These are phyloP conservation scores for Monosporozyma aerobia DNA, from an alignment of 805 yeast species.

Conservation along the genomic window DNA sequence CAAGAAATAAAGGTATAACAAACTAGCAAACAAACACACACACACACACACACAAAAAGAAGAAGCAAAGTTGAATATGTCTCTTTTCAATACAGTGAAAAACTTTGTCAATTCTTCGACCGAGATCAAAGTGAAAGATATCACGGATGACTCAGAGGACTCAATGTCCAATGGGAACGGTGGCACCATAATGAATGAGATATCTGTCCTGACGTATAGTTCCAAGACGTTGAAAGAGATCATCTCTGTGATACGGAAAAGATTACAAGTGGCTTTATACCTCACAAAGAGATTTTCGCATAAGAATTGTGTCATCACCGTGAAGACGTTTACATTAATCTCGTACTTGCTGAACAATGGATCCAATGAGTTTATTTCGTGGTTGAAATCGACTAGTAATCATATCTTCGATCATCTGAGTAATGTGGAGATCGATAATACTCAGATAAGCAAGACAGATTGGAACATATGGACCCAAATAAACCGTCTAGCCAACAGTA, in stretches of 20 bases:
- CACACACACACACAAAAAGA: not conserved
- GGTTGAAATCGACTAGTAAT: constrained; percentile 33
- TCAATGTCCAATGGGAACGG: constrained; percentile 41
- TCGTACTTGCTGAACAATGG: constrained; percentile 47
- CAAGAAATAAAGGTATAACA: too few species aligned
- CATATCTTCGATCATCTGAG: constrained; percentile 26
- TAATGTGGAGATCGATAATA: constrained; percentile 25
- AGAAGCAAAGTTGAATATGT: constrained; percentile 10
- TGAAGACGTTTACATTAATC: constrained; percentile 46
- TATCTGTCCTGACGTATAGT: constrained; percentile 39
- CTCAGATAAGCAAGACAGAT: constrained; percentile 25
- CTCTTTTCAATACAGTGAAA: constrained; percentile 22
- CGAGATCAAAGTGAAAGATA: constrained; percentile 33
- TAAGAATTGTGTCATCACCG: constrained; percentile 32
- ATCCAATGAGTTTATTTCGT: constrained; percentile 39
- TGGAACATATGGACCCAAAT: constrained; percentile 34
- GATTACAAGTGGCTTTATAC: constrained; percentile 21
- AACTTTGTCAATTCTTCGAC: constrained; percentile 29
- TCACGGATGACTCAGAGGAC: constrained; percentile 40
- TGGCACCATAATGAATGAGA: constrained; percentile 44
- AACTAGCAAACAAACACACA: too few species aligned
- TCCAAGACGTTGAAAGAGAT: constrained; percentile 34
- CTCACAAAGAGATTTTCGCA: constrained; percentile 14
- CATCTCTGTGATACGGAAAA: constrained; percentile 32
- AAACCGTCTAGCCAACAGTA: constrained; percentile 31